phyloP scores from a whole-genome alignment of 2,329 filamentous ascomycete genomes.

The Lachnum nothofagi region DNA sequence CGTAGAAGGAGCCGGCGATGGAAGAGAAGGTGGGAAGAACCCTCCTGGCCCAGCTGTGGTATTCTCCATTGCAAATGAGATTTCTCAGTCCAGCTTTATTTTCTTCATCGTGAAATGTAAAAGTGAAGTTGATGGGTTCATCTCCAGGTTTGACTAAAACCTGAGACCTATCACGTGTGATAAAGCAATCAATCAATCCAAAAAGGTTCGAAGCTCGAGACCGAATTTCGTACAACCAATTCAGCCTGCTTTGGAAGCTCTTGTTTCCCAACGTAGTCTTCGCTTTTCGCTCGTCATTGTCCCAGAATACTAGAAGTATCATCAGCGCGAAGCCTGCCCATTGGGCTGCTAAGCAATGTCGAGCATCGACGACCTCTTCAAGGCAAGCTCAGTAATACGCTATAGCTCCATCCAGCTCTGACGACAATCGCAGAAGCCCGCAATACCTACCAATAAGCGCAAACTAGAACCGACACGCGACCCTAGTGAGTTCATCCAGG shows the following conservation, averaged over 20 bases:
- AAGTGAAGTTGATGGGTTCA: background rate
- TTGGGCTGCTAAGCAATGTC: background rate
- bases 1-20: conserved; percentile 52
- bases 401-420: background rate
- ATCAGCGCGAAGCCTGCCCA: background rate
- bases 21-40: conserved; percentile 44
- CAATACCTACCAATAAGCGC: conserved; percentile 2
- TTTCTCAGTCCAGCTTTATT: background rate
- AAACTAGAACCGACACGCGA: conserved; percentile 37
- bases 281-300: too few species aligned
- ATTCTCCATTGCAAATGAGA: conserved; percentile 8
- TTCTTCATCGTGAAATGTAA: background rate
- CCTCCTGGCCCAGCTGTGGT: conserved; percentile 37
- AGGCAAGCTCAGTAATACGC: too few species aligned
- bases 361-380: conserved; percentile 3
- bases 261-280: too few species aligned
- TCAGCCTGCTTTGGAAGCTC: background rate
- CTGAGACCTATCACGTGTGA: conserved; percentile 1
- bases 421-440: background rate
- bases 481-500: conserved; percentile 47
- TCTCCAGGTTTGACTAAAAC: background rate
- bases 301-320: too few species aligned
- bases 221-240: background rate
- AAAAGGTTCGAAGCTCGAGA: background rate
- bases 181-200: background rate